Conservation (phyloP, 2,329 filamentous ascomycete genomes). For the Scedosporium aurantiacum region DNA sequence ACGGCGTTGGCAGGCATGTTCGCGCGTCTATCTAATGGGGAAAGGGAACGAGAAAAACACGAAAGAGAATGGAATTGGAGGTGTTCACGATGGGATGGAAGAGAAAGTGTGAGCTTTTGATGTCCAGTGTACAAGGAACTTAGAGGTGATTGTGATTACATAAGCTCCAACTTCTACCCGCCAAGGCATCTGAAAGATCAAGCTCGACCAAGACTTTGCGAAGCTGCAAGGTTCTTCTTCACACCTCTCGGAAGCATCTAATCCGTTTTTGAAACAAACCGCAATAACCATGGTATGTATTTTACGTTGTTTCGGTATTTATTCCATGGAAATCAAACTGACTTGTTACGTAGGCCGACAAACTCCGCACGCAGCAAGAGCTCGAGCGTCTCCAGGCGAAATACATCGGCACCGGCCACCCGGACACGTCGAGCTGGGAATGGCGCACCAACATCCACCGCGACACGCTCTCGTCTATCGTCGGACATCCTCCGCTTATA, state of each 20-base stretch:
- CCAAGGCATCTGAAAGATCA: no score
- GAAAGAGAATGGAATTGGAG: no score
- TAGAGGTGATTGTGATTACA: no score
- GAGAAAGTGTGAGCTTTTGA: no score
- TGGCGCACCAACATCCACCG: conserved; percentile 94
- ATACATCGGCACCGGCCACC: conserved; percentile 90
- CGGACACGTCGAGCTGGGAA: conserved; percentile 94
- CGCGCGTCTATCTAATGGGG: not conserved
- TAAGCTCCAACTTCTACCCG: no score
- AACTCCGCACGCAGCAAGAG: conserved; percentile 93
- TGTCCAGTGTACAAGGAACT: no score
- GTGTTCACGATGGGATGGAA: no score
- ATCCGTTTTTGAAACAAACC: not conserved
- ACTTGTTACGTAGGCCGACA: conserved; percentile 60
- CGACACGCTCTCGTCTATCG: conserved; percentile 80
- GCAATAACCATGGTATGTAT: not conserved
- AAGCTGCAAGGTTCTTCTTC: no score
- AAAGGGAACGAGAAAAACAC: not conserved
- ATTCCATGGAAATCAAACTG: not conserved
- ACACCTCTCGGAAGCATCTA: not conserved
- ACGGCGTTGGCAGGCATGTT: not conserved
- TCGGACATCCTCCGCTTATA: conserved; percentile 80
- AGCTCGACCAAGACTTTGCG: no score
- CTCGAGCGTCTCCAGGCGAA: conserved; percentile 94
- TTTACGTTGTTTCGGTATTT: not conserved